phyloP scores from a whole-genome alignment of 2,329 filamentous ascomycete genomes.

The Verticillium dahliae region DNA sequence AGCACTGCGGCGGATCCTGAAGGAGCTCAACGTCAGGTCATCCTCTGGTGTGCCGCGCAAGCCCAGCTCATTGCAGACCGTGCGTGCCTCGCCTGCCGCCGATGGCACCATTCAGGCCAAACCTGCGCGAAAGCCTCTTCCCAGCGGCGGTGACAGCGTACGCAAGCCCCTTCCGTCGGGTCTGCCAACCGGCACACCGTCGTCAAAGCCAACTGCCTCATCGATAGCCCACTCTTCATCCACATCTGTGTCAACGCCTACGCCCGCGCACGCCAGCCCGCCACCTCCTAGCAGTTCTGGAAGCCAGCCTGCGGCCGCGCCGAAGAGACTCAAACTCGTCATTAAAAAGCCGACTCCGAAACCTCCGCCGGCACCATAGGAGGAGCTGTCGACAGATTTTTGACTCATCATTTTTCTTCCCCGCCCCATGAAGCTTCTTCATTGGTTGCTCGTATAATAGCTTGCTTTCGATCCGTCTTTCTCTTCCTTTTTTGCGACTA shows the following conservation, averaged over 20 bases:
- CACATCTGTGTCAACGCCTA: neutral
- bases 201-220: neutral
- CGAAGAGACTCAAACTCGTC: constrained; percentile 12
- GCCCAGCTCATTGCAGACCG: constrained; percentile 2
- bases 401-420: neutral
- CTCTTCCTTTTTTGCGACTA: neutral
- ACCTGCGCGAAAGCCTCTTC: constrained; percentile 27
- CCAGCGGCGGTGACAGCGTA: constrained; percentile 16
- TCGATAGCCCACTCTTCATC: neutral
- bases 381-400: neutral
- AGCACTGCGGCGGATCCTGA: constrained; percentile 27
- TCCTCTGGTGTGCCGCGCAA: constrained; percentile 5
- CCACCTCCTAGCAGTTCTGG: neutral
- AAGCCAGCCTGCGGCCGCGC: neutral
- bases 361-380: neutral
- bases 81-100: constrained; percentile 16
- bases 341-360: constrained; percentile 8
- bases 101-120: constrained; percentile 23
- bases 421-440: neutral
- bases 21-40: constrained; percentile 8
- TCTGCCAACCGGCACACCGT: constrained; percentile 3
- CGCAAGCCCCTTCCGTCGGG: constrained; percentile 24
- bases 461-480: no score
- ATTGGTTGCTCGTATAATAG: neutral
- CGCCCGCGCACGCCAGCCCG: neutral